phyloP scores from a whole-genome alignment of 768 basidiomycete species.

The Agaricus bisporus region DNA sequence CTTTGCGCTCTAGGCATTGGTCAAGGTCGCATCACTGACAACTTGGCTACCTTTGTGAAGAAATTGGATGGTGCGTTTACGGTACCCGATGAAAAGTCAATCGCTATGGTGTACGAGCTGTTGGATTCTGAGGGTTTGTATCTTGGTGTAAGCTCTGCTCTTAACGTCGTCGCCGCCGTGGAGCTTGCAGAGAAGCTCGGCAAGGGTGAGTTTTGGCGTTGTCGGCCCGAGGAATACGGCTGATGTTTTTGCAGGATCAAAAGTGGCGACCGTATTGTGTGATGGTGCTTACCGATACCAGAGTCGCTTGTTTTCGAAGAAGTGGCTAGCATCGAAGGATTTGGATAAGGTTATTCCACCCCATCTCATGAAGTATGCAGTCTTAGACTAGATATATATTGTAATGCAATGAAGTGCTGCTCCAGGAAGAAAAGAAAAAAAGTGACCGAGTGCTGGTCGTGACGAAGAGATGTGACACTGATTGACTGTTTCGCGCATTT shows the following conservation, averaged over 20 bases:
- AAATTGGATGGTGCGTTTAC: conserved; percentile 78
- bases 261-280: conserved; percentile 82
- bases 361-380: conserved; percentile 83
- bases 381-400: conserved; percentile 50
- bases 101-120: conserved; percentile 90
- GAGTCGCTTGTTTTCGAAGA: conserved; percentile 89
- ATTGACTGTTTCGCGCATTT: too few relatives aligned
- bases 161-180: conserved; percentile 92
- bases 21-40: conserved; percentile 92
- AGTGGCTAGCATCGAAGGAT: conserved; percentile 82
- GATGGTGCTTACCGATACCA: conserved; percentile 98
- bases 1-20: conserved; percentile 67
- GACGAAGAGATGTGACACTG: not conserved
- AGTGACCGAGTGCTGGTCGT: not conserved
- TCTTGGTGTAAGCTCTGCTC: conserved; percentile 86
- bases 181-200: conserved; percentile 84
- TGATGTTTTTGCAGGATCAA: conserved; percentile 49
- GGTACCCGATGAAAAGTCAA: conserved; percentile 84
- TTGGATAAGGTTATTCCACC: conserved; percentile 75
- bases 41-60: conserved; percentile 76
- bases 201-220: conserved; percentile 46
- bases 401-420: not conserved
- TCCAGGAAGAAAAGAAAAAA: too few relatives aligned
- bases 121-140: conserved; percentile 92
- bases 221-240: not conserved